A percentile compares a stretch with the other conserved stretches of the same genome.
Conservation (phyloP, 139 green algal genomes). For the Picochlorum sp. region DNA sequence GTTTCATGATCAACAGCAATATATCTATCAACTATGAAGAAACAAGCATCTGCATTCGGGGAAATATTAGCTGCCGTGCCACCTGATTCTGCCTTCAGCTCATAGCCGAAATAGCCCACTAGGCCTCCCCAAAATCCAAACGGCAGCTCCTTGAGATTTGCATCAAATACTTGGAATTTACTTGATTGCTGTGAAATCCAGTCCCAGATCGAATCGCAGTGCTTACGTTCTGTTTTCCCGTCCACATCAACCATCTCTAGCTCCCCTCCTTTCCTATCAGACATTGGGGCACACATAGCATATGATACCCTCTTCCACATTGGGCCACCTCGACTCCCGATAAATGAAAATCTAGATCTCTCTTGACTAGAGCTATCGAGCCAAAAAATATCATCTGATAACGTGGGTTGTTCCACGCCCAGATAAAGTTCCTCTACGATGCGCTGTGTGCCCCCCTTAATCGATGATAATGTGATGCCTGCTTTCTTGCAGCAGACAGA, state of each 20-base stretch:
- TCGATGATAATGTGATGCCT: too few species aligned
- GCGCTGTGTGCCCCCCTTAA: background rate
- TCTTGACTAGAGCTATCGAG: slow-evolving; percentile 74
- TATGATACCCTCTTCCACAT: slow-evolving; percentile 73
- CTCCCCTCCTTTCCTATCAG: background rate
- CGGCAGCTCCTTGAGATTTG: slow-evolving; percentile 39
- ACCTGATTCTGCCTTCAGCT: slow-evolving; percentile 73
- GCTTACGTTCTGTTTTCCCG: too few species aligned
- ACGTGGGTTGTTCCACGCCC: background rate
- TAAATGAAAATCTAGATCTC: slow-evolving; percentile 82
- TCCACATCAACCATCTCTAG: too few species aligned
- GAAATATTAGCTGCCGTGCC: slow-evolving; percentile 3
- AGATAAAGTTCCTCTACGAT: background rate
- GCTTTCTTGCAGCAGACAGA: too few species aligned
- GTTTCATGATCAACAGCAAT: slow-evolving; percentile 72
- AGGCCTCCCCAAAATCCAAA: slow-evolving; percentile 92
- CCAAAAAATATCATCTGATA: slow-evolving; percentile 85
- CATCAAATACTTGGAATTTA: background rate
- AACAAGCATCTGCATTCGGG: slow-evolving; percentile 66
- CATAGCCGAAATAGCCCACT: slow-evolving; percentile 95
- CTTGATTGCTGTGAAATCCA: slow-evolving; percentile 3
- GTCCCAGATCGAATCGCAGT: background rate
- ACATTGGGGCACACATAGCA: background rate
- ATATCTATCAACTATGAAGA: slow-evolving; percentile 79
- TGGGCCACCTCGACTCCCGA: slow-evolving; percentile 66